phyloP scores from a whole-genome alignment of 2,329 filamentous ascomycete species.

The Pestalotiopsis sp. region DNA sequence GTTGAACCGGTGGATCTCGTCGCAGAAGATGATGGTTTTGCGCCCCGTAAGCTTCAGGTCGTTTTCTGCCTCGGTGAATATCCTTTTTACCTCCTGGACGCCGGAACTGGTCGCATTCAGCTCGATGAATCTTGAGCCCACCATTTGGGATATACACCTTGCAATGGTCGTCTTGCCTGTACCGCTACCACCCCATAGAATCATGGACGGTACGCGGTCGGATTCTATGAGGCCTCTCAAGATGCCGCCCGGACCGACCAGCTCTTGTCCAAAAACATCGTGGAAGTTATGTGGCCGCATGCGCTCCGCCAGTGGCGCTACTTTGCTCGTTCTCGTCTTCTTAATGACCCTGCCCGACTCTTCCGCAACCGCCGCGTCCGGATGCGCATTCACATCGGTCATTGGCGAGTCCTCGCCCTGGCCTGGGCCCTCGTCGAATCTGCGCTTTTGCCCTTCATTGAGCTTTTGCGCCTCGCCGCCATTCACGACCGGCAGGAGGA shows the following conservation, averaged over 20 bases:
- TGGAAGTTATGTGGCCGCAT: slow-evolving; percentile 86
- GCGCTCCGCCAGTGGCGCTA: slow-evolving; percentile 85
- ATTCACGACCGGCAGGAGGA: slow-evolving; percentile 34
- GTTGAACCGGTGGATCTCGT: slow-evolving; percentile 91
- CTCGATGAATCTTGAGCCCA: slow-evolving; percentile 86
- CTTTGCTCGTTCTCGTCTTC: slow-evolving; percentile 67
- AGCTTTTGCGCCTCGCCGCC: slow-evolving; percentile 27
- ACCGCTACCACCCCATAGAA: slow-evolving; percentile 83
- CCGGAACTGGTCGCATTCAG: slow-evolving; percentile 91
- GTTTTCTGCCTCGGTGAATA: slow-evolving; percentile 81
- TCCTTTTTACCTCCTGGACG: slow-evolving; percentile 87
- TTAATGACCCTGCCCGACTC: slow-evolving; percentile 52
- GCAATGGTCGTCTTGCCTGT: slow-evolving; percentile 93
- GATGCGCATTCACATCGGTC: slow-evolving; percentile 22
- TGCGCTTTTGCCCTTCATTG: slow-evolving; percentile 47
- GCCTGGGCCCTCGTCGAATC: slow-evolving; percentile 56
- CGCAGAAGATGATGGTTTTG: slow-evolving; percentile 95
- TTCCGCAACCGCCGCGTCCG: slow-evolving; percentile 19
- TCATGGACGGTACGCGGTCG: slow-evolving; percentile 88
- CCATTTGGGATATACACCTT: slow-evolving; percentile 79
- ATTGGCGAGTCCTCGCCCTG: slow-evolving; percentile 26
- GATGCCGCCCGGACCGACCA: slow-evolving; percentile 83
- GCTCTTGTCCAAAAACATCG: slow-evolving; percentile 86
- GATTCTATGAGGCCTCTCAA: slow-evolving; percentile 83
- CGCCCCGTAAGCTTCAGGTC: slow-evolving; percentile 80